Conservation (phyloP, 257 asterid species). For the Ophiorrhiza pumila region DNA sequence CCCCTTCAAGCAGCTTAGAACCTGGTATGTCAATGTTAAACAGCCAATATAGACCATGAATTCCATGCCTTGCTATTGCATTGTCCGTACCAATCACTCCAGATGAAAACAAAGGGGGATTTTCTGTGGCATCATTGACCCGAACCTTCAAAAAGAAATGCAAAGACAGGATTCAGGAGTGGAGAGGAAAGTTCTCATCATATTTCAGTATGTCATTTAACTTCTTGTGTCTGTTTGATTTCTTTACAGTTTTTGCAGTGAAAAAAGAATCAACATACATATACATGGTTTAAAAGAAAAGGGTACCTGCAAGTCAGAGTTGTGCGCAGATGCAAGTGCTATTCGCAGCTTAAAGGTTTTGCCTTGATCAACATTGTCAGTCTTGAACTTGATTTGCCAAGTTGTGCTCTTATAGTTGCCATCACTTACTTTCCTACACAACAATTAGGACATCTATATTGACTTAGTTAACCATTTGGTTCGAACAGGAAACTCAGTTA, state of each 20-base stretch:
- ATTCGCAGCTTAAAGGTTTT: constrained; percentile 51
- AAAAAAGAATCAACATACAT: not conserved
- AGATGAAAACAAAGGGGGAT: constrained; percentile 53
- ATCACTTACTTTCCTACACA: constrained; percentile 45
- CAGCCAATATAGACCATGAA: constrained; percentile 67
- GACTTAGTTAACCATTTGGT: not conserved
- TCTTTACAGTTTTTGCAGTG: not conserved
- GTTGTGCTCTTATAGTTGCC: constrained; percentile 46
- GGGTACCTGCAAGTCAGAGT: constrained; percentile 53
- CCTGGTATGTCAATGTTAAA: constrained; percentile 42
- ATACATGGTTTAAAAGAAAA: not conserved
- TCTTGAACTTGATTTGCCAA: constrained; percentile 61
- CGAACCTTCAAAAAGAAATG: constrained; percentile 41
- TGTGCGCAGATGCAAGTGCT: constrained; percentile 68
- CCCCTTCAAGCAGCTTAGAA: constrained; percentile 26
- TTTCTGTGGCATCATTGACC: constrained; percentile 37
- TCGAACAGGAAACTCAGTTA: not conserved
- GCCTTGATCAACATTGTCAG: constrained; percentile 23
- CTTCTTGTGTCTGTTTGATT: not conserved
- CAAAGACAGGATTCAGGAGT: not conserved
- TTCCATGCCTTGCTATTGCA: constrained; percentile 76
- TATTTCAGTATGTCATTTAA: not conserved
- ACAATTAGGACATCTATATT: not conserved
- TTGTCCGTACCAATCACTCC: constrained; percentile 60
- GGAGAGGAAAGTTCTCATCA: not conserved